Base-by-base conservation (phyloP, 139 green algal species). In the Asterochloris sp. region DNA sequence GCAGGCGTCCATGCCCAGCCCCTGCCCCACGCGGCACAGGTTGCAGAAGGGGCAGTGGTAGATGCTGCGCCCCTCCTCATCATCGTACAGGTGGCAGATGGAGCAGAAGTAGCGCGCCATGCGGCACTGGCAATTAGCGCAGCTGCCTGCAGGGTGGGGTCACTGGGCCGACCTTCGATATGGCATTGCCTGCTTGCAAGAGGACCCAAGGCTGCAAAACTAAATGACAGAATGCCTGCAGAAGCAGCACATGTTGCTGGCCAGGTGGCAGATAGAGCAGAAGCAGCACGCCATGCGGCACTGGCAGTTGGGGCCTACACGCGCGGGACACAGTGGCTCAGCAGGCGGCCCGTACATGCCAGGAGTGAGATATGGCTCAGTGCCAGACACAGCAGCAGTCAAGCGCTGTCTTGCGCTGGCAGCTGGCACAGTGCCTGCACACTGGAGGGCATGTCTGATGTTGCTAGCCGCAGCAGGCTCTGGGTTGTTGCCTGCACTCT, bases 11-110 rank as follows among this genome's bases (percentile, higher is more conserved):
- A 98, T 88, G 47, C 96, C 96, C 71, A 98, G 91, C 0, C 94
- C 94, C 75, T 85, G 83, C 47, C 92, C 89, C 67, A 90, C 71
- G n/a, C 91, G 89, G 78, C 85, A 99, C 76, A 99, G 92, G 88
- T 99, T 99, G 93, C 97, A 99, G 90, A 98, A 99, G 67, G 95
- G 97, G 91, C 97, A 99, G 92, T 99, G 97, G 91, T 99, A 99
- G 86, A 99, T 98, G 90, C 94, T 29, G 8, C 82, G 82, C 10
- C 81, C 85, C 0, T 86, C 86, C 74, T 94, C 85, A 84, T 98
- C 92, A 81, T 99, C 97, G 83, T 96, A 98, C 63, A 99, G 89
- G 86, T 98, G 95, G 90, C 97, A 99, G 84, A 99, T 97, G 82
- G 74, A 78, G 90, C 97, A 99, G 91, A 97, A 98, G 92, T 99